Base-by-base conservation (phyloP, 768 basidiomycete species). In the Xerocomellus chrysenteron region DNA sequence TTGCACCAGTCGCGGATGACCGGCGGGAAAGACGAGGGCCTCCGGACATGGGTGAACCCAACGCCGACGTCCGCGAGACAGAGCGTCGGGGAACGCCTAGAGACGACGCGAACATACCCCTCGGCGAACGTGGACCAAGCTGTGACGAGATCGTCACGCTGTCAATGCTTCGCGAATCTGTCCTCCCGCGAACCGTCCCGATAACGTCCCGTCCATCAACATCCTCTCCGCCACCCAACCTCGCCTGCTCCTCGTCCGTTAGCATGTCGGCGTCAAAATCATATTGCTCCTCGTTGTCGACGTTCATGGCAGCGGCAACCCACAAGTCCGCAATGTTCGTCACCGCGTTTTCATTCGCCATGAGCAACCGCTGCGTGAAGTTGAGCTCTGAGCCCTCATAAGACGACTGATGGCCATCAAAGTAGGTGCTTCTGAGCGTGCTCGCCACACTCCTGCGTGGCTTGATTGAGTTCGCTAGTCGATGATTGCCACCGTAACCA, bases 271-370 rank as follows among this genome's bases (percentile, higher is more conserved):
- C 64, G 11, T 78, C 80, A 17, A 74, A 72, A 57, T 78, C 76
- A 57, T 89, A 90, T 3, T 86, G 86, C 54, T 94, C 87, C 60
- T 94, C 93, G 63, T 90, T 89, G 67, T 96, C 94, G 32, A 88
- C 92, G 57, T 96, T 97, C 76, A 96, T 92, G 7, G 96, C 97
- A 19, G 95, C 90, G 5, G 94, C 93, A 50, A 98, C 92, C 97
- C 97, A 99, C 21, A 99, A 77, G 73, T 98, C 96, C 24, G 94
- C 92, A 66, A 99, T 91, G 62, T 88, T 93, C 54, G 92, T 95
- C 5, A 94, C 94, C 13, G 92, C 89, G 63, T 93, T 90, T 73
- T 97, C 94, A 72, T 97, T 97, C 19, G 96, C 96, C 77, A 95
- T 85, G 43, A 96, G 74, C 24, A 96, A 68, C 56, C 92, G 81